Evolutionary conservation across 1,284 basidiomycete genomes (phyloP), one percentile per base, ranked within the genome.

Genomic region (Neolentinus lepideus): DNA sequence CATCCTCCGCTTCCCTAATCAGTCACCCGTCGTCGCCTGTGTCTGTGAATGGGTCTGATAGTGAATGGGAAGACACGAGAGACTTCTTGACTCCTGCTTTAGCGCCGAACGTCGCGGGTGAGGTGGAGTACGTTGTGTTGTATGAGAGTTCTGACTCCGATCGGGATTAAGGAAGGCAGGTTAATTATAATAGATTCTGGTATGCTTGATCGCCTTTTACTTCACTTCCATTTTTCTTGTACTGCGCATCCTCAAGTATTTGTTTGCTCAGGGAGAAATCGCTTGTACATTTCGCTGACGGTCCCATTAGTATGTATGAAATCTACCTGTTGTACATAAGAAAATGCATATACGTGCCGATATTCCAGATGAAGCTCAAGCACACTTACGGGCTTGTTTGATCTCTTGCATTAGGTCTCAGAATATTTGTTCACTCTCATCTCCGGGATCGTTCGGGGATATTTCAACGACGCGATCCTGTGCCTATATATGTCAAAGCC

Each of bases 111-210:
- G 58, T 46, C 27, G 56, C 45, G 48, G 67, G 65, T 27, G 74
- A 76, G 25, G 64, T 76, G 55, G 85, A 88, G 61, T 89, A 86
- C 61, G 84, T 88, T 16, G 75, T 89, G 58, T 64, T 89, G 54
- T 88, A 85, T 61, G 87, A 88, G 63, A 81, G 81, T 57, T 74
- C 73, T 51, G 38, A 43, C 16, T 80, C 78, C 25, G 81, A 82
- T 35, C 81, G 78, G 11, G 66, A 75, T 51, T 73, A 60, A 67
- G 51, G 24, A 50, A n/a, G 38, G 38, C n/a, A 21, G 38, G 3
- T 3, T n/a, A 43, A 43, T 16, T n/a, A 3, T 35, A 16, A 35
- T 35, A 35, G 33, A 16, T 35, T 9, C 9, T 35, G 33, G 33
- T 9, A 35, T 9, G 9, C 9, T 9, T 35, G 16, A 35, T 35